Evolutionary conservation across 1,284 basidiomycete species (phyloP), one percentile per base, ranked within the genome.

Genomic region (Earliella scabrosa): DNA sequence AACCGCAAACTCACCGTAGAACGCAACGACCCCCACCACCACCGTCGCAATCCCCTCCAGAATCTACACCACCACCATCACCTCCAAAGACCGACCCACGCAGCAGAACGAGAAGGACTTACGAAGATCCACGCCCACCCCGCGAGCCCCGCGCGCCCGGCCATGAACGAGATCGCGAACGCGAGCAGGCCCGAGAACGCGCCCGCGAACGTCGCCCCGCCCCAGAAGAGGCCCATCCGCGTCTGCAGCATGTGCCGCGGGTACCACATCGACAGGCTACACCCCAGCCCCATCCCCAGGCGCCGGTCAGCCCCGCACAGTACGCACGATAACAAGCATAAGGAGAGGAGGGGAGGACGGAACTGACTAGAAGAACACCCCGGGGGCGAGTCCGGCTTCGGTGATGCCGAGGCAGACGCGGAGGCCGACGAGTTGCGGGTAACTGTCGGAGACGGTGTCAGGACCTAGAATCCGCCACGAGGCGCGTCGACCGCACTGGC

Each of bases 301-400:
- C n/a, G n/a, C n/a, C n/a, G n/a, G n/a, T n/a, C n/a, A n/a, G n/a
- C n/a, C n/a, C n/a, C n/a, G n/a, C n/a, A n/a, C n/a, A n/a, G n/a
- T n/a, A n/a, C n/a, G n/a, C n/a, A n/a, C n/a, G n/a, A n/a, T n/a
- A n/a, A n/a, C n/a, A n/a, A n/a, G n/a, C n/a, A n/a, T n/a, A n/a
- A n/a, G n/a, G n/a, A n/a, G n/a, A n/a, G n/a, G n/a, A n/a, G n/a
- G n/a, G n/a, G 29, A 31, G 29, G 29, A 31, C 29, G 29, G 29
- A 32, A 66, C 70, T 24, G 23, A 73, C 73, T 86, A 87, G 68
- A 86, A 88, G 1, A 81, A 79, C 2, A 87, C 83, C 14, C 87
- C 86, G 2, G 87, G 86, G 58, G 87, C 86, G 21, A 90, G 68
- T 0, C 88, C 88, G 2, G 86, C 83, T 68, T 91, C 88, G 0